These are phyloP conservation scores for Daldinia bambusicola DNA, from an alignment of 495 filamentous ascomycete genomes.

Conservation along the genomic window DNA sequence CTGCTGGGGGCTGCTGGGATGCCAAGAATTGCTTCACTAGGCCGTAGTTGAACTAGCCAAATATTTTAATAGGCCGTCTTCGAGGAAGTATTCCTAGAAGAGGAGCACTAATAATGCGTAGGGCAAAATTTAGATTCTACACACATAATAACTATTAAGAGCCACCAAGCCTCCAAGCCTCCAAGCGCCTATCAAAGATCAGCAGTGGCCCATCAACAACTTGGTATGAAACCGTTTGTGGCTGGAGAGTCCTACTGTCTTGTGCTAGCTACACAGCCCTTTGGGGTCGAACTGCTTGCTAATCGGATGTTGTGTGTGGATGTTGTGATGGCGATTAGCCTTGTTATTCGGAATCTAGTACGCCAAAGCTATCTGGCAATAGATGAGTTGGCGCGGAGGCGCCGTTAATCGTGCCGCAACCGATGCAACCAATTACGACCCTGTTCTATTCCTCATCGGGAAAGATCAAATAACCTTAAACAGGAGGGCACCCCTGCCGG, in stretches of 20 bases:
- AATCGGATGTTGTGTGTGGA: background rate
- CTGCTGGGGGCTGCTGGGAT: background rate
- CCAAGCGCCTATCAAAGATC: slow-evolving; percentile 17
- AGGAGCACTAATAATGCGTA: slow-evolving; percentile 12
- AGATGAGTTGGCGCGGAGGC: background rate
- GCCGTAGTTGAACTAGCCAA: slow-evolving; percentile 16
- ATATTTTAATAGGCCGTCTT: slow-evolving; percentile 10
- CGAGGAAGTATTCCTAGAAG: slow-evolving; percentile 24
- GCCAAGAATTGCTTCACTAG: slow-evolving; percentile 23
- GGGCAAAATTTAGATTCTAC: background rate
- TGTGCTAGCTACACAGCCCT: background rate
- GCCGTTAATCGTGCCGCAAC: background rate
- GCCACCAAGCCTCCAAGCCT: background rate
- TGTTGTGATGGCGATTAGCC: no score
- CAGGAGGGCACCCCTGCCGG: no score
- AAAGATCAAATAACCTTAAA: slow-evolving; percentile 1
- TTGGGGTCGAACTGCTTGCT: background rate
- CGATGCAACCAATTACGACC: slow-evolving; percentile 6
- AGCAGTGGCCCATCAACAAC: background rate
- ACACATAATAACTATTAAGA: slow-evolving; percentile 1
- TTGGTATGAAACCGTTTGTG: slow-evolving; percentile 8
- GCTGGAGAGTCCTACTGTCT: background rate
- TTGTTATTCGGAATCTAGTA: no score
- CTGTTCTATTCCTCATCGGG: background rate
- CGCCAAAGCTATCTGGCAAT: no score